A percentile compares a stretch with the other conserved stretches of the same genome.
phyloP scores from a whole-genome alignment of 1,284 basidiomycete species.

The Ustilago esculenta region DNA sequence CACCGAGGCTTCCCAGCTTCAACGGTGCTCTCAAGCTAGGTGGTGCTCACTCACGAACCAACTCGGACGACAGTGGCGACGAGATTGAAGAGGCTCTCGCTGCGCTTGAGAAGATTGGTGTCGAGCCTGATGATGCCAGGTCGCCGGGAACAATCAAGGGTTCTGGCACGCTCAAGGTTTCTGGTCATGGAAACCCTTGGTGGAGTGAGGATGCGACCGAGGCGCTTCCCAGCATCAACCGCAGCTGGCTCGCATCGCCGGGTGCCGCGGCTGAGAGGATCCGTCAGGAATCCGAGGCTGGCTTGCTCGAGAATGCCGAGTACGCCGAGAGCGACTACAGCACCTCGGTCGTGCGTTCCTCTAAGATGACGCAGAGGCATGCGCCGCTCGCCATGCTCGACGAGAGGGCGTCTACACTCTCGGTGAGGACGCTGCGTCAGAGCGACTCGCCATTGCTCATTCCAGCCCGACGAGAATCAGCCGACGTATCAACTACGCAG shows the following conservation, averaged over 20 bases:
- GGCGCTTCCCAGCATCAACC: conserved; percentile 51
- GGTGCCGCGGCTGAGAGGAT: conserved; percentile 34
- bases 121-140: conserved; percentile 38
- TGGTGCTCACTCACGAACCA: conserved; percentile 59
- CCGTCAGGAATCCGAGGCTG: conserved; percentile 44
- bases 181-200: conserved; percentile 63
- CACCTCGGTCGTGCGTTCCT: conserved; percentile 58
- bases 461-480: conserved; percentile 37
- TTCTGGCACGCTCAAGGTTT: conserved; percentile 56
- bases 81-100: conserved; percentile 61
- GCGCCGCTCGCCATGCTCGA: conserved; percentile 45
- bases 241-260: conserved; percentile 50
- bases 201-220: conserved; percentile 54
- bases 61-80: conserved; percentile 52
- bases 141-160: conserved; percentile 36
- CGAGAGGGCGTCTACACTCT: conserved; percentile 39
- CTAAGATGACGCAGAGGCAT: conserved; percentile 47
- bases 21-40: conserved; percentile 76
- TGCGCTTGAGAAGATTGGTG: conserved; percentile 55
- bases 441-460: conserved; percentile 39
- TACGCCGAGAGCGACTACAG: conserved; percentile 56
- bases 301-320: conserved; percentile 36
- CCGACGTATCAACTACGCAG: conserved; percentile 28
- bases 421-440: conserved; percentile 40
- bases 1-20: conserved; percentile 84